Evolutionary conservation across 768 basidiomycete genomes (phyloP).

Genomic region (Rhizopogon vulgaris): DNA sequence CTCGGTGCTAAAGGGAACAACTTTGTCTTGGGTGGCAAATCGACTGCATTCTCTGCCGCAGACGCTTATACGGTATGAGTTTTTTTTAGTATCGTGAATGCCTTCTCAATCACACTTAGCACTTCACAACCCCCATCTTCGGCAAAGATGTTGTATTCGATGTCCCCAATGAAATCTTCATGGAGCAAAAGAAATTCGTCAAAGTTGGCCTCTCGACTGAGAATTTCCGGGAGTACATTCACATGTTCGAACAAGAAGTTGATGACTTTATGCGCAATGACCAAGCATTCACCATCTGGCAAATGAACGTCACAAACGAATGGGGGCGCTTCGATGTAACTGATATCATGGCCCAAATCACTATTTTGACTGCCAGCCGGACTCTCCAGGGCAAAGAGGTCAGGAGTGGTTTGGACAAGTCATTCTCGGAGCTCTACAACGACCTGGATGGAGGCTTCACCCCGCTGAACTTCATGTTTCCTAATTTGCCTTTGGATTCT

Average conservation of each 20-base stretch:
- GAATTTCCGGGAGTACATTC: conserved; percentile 80
- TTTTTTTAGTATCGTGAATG: neutral
- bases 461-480: conserved; percentile 92
- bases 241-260: conserved; percentile 75
- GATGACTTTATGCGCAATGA: conserved; percentile 67
- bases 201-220: conserved; percentile 93
- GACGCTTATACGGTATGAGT: conserved; percentile 81
- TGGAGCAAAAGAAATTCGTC: conserved; percentile 99
- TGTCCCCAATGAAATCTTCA: conserved; percentile 90
- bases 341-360: conserved; percentile 77
- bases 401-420: conserved; percentile 68
- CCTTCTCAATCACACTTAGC: conserved; percentile 36
- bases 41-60: conserved; percentile 88
- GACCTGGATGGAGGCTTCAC: conserved; percentile 96
- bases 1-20: conserved; percentile 91
- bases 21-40: conserved; percentile 90
- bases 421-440: conserved; percentile 77
- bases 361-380: conserved; percentile 88
- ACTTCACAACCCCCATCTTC: conserved; percentile 90
- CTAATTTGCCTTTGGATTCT: conserved; percentile 84
- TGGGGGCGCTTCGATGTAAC: conserved; percentile 78
- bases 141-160: conserved; percentile 98
- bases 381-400: conserved; percentile 94
- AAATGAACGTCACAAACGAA: conserved; percentile 59
- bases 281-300: conserved; percentile 52